Evolutionary conservation across 257 asterid species (phyloP).

Genomic region (Coffea canephora): DNA sequence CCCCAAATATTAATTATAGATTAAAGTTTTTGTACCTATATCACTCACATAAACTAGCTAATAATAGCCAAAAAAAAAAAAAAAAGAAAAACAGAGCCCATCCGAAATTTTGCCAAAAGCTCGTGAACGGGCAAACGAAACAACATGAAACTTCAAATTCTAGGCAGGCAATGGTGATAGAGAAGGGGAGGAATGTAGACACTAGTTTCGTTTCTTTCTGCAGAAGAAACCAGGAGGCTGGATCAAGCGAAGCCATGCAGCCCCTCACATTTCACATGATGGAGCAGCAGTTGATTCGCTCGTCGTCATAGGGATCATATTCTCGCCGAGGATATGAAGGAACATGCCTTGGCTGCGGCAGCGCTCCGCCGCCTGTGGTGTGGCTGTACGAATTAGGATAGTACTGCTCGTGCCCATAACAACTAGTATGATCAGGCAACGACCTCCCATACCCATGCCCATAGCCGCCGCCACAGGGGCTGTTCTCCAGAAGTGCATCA

Average conservation of each 20-base stretch:
- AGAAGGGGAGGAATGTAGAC: background rate
- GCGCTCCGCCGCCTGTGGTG: too few relatives aligned
- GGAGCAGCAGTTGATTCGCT: conserved; percentile 6
- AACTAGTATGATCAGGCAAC: too few relatives aligned
- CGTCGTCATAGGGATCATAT: conserved; percentile 24
- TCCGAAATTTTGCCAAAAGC: background rate
- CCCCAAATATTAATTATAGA: background rate
- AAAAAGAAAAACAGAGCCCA: background rate
- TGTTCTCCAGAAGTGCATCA: too few relatives aligned
- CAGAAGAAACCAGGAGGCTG: background rate
- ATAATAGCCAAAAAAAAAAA: too few relatives aligned
- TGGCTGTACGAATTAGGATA: background rate
- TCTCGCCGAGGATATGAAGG: conserved; percentile 23
- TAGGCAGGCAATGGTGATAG: background rate
- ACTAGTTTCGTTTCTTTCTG: background rate
- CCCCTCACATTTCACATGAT: background rate
- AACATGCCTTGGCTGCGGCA: conserved; percentile 5
- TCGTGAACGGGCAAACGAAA: background rate
- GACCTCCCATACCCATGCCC: too few relatives aligned
- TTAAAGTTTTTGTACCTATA: background rate
- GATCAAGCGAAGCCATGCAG: background rate
- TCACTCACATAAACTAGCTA: too few relatives aligned
- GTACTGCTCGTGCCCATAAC: too few relatives aligned
- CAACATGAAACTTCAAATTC: background rate
- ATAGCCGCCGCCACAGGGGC: too few relatives aligned